Evolutionary conservation across 2,329 filamentous ascomycete genomes (phyloP).

Genomic region (Penicillium sp.): DNA sequence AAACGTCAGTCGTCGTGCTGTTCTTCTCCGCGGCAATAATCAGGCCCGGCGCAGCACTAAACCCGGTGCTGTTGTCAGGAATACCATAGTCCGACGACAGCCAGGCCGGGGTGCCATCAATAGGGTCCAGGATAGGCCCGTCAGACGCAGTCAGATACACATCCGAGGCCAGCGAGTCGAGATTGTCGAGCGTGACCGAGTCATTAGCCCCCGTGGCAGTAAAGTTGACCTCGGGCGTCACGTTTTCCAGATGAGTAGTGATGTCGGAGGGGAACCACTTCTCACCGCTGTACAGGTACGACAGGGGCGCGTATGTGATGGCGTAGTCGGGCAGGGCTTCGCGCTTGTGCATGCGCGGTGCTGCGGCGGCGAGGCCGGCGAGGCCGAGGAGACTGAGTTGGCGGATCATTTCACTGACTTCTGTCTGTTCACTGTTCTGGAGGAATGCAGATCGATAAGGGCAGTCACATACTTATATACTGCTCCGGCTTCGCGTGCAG

Average conservation of each 20-base stretch:
- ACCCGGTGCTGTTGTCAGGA: neutral
- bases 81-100: constrained; percentile 3
- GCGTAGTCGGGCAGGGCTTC: neutral
- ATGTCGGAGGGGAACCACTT: constrained; percentile 10
- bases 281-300: constrained; percentile 7
- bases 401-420: too few species aligned
- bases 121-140: neutral
- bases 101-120: constrained; percentile 5
- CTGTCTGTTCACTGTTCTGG: too few species aligned
- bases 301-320: constrained; percentile 3
- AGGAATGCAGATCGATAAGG: neutral
- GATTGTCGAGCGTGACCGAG: neutral
- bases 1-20: constrained; percentile 6
- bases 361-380: neutral
- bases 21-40: constrained; percentile 7
- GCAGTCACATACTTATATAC: neutral
- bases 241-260: constrained; percentile 1
- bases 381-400: neutral
- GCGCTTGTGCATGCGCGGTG: neutral
- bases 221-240: constrained; percentile 2
- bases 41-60: neutral
- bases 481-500: too few species aligned
- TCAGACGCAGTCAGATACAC: constrained; percentile 3
- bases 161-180: neutral
- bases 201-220: neutral